These are phyloP conservation scores for Heritiera fomes DNA, from an alignment of 345 rosid genomes.

Conservation along the genomic window DNA sequence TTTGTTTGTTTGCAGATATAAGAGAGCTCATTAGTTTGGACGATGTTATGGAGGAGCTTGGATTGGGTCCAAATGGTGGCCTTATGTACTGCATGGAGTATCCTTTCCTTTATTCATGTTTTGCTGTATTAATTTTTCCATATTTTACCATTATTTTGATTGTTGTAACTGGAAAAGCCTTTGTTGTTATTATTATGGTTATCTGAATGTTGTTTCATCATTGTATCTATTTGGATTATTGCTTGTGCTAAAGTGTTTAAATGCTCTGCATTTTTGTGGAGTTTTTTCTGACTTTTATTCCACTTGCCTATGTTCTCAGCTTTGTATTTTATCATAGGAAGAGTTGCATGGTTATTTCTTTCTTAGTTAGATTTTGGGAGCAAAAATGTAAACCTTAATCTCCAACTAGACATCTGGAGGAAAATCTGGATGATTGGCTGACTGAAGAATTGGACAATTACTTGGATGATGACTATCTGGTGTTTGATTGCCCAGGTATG, in stretches of 20 bases:
- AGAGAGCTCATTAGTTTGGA: slow-evolving; percentile 87
- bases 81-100: slow-evolving; percentile 97
- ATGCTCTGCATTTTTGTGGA: neutral
- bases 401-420: slow-evolving; percentile 69
- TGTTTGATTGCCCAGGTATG: slow-evolving; percentile 93
- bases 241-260: neutral
- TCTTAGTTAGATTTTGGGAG: neutral
- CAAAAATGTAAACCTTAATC: slow-evolving; percentile 45
- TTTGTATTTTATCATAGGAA: slow-evolving; percentile 7
- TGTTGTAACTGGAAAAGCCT: neutral
- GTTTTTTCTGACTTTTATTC: neutral
- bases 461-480: slow-evolving; percentile 83
- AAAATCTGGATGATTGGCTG: slow-evolving; percentile 80
- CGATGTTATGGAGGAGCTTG: slow-evolving; percentile 89
- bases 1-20: slow-evolving; percentile 55
- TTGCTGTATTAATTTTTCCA: neutral
- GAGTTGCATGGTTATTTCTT: neutral
- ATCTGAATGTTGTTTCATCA: neutral
- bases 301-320: neutral
- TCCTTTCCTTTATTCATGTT: slow-evolving; percentile 39
- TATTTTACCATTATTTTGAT: neutral
- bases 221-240: neutral
- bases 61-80: slow-evolving; percentile 91
- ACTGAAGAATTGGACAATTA: slow-evolving; percentile 84
- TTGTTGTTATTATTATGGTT: neutral